These are phyloP conservation scores for Juglanconis juglandina DNA, from an alignment of 2,329 filamentous ascomycete species.

Conservation along the genomic window DNA sequence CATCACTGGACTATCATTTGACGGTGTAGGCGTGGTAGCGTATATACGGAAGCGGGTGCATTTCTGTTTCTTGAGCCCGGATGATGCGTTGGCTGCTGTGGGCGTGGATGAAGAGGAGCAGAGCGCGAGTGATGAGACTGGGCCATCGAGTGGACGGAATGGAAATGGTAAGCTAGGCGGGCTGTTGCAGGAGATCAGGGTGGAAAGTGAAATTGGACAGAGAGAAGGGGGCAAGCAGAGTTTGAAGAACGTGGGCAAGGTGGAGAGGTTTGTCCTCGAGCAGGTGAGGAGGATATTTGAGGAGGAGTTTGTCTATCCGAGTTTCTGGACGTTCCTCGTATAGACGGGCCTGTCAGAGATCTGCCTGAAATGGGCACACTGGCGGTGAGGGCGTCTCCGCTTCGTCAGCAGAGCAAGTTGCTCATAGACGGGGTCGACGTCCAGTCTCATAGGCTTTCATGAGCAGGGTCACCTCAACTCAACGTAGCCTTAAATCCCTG, in stretches of 20 bases:
- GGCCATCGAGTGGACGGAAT: slow-evolving; percentile 35
- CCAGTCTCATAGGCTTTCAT: not conserved
- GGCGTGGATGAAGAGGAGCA: slow-evolving; percentile 41
- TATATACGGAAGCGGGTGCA: slow-evolving; percentile 86
- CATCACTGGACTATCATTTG: slow-evolving; percentile 91
- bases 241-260: slow-evolving; percentile 96
- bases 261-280: slow-evolving; percentile 94
- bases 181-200: slow-evolving; percentile 84
- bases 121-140: slow-evolving; percentile 12
- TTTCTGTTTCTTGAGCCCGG: slow-evolving; percentile 90
- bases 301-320: slow-evolving; percentile 97
- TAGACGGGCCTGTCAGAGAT: slow-evolving; percentile 34
- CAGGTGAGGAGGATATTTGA: slow-evolving; percentile 97
- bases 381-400: not conserved
- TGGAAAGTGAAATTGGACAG: slow-evolving; percentile 96
- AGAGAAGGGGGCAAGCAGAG: slow-evolving; percentile 90
- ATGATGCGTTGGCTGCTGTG: slow-evolving; percentile 78
- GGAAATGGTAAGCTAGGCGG: slow-evolving; percentile 59
- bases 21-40: slow-evolving; percentile 88
- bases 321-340: slow-evolving; percentile 96
- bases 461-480: slow-evolving; percentile 36
- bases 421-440: not conserved
- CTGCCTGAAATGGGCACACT: not conserved
- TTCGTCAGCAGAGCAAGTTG: not conserved
- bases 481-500: slow-evolving; percentile 86